These are phyloP conservation scores for Herpomyces periplanetae DNA, from an alignment of 2,329 filamentous ascomycete genomes.

Conservation along the genomic window DNA sequence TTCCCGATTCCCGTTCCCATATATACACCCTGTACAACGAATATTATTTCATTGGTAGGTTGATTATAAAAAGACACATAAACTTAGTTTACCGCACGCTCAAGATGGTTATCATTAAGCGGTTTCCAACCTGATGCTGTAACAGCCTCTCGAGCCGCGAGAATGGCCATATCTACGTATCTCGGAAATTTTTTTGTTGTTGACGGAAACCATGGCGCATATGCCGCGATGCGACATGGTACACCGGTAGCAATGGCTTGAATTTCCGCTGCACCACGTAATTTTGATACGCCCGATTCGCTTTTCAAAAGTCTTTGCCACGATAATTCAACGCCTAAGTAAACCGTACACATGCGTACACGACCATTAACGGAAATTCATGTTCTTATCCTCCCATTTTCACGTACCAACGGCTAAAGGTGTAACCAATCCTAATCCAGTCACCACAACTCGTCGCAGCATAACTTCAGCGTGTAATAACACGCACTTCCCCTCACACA, in stretches of 20 bases:
- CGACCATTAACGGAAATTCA: slow-evolving; percentile 2
- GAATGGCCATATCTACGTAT: slow-evolving; percentile 31
- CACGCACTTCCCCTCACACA: no score
- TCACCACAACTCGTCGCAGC: slow-evolving; percentile 28
- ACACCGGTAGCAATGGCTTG: no score
- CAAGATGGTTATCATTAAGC: slow-evolving; percentile 17
- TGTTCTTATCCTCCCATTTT: slow-evolving; percentile 1
- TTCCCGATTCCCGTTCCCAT: slow-evolving; percentile 85
- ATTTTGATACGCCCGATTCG: no score
- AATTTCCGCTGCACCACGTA: no score
- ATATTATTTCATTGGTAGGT: slow-evolving; percentile 2
- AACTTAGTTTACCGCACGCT: slow-evolving; percentile 18
- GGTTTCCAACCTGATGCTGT: slow-evolving; percentile 40
- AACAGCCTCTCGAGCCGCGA: slow-evolving; percentile 49
- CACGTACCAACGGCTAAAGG: slow-evolving; percentile 32
- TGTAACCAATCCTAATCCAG: slow-evolving; percentile 40
- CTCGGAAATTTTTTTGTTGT: slow-evolving; percentile 12
- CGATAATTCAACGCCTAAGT: slow-evolving; percentile 21
- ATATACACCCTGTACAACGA: slow-evolving; percentile 26
- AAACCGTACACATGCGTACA: not conserved
- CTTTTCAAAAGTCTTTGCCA: slow-evolving; percentile 48
- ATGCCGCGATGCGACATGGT: no score
- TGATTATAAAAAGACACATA: not conserved
- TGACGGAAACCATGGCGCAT: slow-evolving; percentile 38
- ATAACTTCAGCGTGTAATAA: no score